Evolutionary conservation across 1,284 basidiomycete genomes (phyloP), one percentile per base, ranked within the genome.

Genomic region (Agroathelia rolfsii): DNA sequence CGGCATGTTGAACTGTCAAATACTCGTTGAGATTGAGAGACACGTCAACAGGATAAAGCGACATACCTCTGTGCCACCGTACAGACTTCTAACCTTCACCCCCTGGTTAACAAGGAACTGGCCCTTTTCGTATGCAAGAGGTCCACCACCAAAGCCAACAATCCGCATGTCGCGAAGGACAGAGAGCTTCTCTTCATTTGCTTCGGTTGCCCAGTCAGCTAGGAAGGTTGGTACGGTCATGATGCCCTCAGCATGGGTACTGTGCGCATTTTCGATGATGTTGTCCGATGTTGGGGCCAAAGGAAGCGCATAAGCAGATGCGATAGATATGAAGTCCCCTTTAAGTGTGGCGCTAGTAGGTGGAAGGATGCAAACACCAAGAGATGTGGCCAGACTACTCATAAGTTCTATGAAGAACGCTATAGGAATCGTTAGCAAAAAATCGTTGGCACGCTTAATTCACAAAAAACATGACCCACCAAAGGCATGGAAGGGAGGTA

Each of bases 161-260:
- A 18, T 12, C 10, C 5, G 11, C 8, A 11, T 28, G 15, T 14
- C 8, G 8, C 13, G 26, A 12, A 18, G 24, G 12, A 2, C 11
- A 13, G 21, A n/a, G 12, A n/a, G 40, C 56, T 10, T 36, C 57
- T 58, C 14, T 3, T 49, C 46, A 6, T 61, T 40, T 10, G 46
- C 41, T 7, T 48, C 44, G 2, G 40, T 23, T 2, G 44, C 38
- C 58, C 60, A 61, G 4, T 55, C 38, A 25, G 56, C 49, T 12
- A 63, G 37, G 12, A 61, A 43, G n/a, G 55, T 41, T 1, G 61
- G 60, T n/a, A 61, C 51, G 12, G 43, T 48, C 1, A 58, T 42
- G 14, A 59, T 36, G 10, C 42, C 44, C 19, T 53, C 53, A 7
- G 43, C 48, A 6, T 44, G 41, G 2, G 52, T 51, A 6, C 48